phyloP scores from a whole-genome alignment of 83 land plant genomes.

The Picea engelmannii region DNA sequence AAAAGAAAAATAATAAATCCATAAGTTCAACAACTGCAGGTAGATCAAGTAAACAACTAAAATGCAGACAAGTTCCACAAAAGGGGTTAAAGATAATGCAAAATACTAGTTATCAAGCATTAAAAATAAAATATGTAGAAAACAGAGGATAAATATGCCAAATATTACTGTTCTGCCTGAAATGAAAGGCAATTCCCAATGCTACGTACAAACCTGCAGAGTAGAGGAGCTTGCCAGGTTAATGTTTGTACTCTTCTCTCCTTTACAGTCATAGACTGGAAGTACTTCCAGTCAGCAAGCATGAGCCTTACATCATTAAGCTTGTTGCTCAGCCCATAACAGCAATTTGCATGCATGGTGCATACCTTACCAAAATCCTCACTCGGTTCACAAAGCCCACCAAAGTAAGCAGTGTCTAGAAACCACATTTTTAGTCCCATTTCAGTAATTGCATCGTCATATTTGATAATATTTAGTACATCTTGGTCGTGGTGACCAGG shows the following conservation, averaged over 20 bases:
- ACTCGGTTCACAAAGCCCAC: conserved; percentile 59
- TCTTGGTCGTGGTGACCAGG: conserved; percentile 65
- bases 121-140: background rate
- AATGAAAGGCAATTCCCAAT: too few relatives aligned
- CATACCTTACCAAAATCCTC: conserved; percentile 49
- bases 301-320: conserved; percentile 47
- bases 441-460: conserved; percentile 28
- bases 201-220: conserved; percentile 28
- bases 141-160: too few relatives aligned
- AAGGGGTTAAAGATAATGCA: background rate
- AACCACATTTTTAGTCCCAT: conserved; percentile 47
- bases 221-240: conserved; percentile 47
- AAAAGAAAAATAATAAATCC: too few relatives aligned
- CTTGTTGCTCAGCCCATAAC: conserved; percentile 47
- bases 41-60: background rate
- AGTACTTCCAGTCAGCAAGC: conserved; percentile 55
- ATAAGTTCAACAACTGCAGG: background rate
- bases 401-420: conserved; percentile 46
- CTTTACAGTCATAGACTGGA: conserved; percentile 31
- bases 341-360: conserved; percentile 72
- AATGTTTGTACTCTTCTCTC: conserved; percentile 16
- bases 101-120: background rate
- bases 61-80: background rate
- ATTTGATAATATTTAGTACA: conserved; percentile 51
- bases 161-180: too few relatives aligned